Evolutionary conservation across 495 filamentous ascomycete genomes (phyloP).

Genomic region (Daldinia concentrica): DNA sequence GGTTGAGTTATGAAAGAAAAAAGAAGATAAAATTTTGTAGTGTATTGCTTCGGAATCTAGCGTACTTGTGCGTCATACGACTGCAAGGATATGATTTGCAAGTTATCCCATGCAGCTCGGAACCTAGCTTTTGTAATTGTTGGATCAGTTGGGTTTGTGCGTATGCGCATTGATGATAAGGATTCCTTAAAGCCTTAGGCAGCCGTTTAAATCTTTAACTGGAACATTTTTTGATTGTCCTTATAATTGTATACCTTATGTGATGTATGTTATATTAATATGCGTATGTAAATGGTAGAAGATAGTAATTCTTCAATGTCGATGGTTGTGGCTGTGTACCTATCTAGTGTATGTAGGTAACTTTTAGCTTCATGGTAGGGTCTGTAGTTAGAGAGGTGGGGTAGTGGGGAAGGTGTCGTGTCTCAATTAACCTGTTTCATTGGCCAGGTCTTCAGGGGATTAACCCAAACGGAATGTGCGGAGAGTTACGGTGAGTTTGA

Average conservation of each 20-base stretch:
- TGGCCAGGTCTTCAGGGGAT: not conserved
- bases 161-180: not conserved
- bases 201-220: not conserved
- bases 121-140: not conserved
- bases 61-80: slow-evolving; percentile 20
- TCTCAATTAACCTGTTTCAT: not conserved
- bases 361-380: too few species aligned
- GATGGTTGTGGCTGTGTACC: not conserved
- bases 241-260: too few species aligned
- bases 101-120: slow-evolving; percentile 6
- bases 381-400: not conserved
- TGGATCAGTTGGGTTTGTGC: not conserved
- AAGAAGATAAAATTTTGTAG: too few species aligned
- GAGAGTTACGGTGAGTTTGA: not conserved
- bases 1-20: not conserved
- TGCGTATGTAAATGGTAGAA: too few species aligned
- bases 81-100: not conserved
- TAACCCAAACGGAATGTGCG: not conserved
- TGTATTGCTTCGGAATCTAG: not conserved
- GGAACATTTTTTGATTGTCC: too few species aligned
- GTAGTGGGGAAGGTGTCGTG: not conserved
- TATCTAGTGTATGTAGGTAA: too few species aligned
- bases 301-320: too few species aligned
- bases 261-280: too few species aligned
- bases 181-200: not conserved